Evolutionary conservation across 208 protist genomes (phyloP).

Genomic region (Vickermania spadyakhi): DNA sequence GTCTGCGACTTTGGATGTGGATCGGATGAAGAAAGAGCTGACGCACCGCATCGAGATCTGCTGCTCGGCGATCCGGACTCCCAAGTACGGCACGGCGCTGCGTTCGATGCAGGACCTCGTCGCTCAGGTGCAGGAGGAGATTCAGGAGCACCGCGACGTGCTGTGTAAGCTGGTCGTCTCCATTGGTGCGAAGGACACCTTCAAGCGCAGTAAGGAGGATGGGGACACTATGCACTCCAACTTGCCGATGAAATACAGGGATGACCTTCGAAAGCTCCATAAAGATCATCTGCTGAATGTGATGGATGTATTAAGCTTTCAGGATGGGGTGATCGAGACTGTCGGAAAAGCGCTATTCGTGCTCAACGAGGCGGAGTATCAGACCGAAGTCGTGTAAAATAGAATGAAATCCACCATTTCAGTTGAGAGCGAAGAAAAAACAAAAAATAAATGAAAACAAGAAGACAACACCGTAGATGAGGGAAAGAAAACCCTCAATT

Average conservation of each 20-base stretch:
- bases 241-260: slow-evolving; percentile 49
- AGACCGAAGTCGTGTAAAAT: slow-evolving; percentile 11
- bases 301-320: slow-evolving; percentile 73
- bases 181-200: slow-evolving; percentile 70
- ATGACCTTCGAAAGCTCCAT: slow-evolving; percentile 52
- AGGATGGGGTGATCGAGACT: slow-evolving; percentile 63
- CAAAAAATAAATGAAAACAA: too few relatives aligned
- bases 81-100: slow-evolving; percentile 68
- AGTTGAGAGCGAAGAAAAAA: too few relatives aligned
- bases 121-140: slow-evolving; percentile 38
- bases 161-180: slow-evolving; percentile 64
- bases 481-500: too few relatives aligned
- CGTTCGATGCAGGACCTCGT: slow-evolving; percentile 54
- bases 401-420: too few relatives aligned
- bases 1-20: slow-evolving; percentile 38
- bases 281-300: slow-evolving; percentile 73
- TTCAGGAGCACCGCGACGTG: slow-evolving; percentile 66
- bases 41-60: slow-evolving; percentile 56
- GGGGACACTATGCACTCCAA: slow-evolving; percentile 77
- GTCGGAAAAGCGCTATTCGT: slow-evolving; percentile 76
- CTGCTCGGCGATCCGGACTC: slow-evolving; percentile 44
- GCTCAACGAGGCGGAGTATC: slow-evolving; percentile 33
- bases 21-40: slow-evolving; percentile 70
- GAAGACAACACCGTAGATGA: too few relatives aligned
- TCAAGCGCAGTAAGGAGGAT: slow-evolving; percentile 27